Base-by-base conservation (phyloP, 495 filamentous ascomycete genomes). In the Xylaria grammica region DNA sequence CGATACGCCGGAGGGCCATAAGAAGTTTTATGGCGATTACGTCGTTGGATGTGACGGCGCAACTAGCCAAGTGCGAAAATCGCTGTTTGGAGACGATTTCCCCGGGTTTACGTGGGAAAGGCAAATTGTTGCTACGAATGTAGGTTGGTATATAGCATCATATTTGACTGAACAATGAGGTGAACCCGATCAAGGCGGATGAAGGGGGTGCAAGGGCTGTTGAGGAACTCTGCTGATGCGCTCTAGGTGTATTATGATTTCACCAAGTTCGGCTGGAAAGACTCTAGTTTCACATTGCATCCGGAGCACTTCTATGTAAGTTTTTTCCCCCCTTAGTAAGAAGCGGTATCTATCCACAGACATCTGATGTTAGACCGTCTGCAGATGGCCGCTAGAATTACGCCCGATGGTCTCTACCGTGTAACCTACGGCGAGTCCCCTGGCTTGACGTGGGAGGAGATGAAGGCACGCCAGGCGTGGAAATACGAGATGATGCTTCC, bases 81-180 rank as follows among this genome's bases (percentile, higher is more conserved):
- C 79, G 1, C 63, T 89, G 13, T 89, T 88, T 72, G 85, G 86
- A 5, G 76, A 84, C n/a, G 75, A 82, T 38, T 88, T 82, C 66
- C 84, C 84, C 0, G 87, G 86, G 0, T 83, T 85, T 63, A 89
- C 86, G 1, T 80, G 84, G 77, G 76, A 86, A 40, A 74, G 73
- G 50, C 85, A 86, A 67, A 84, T 89, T 59, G 79, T 89, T 50
- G 86, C 87, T 48, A 87, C 87, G 5, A 89, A 89, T 75, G 85
- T 87, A 62, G 26, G 57, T 60, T 48, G 7, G 19, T 1, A 38
- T 17, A 5, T 17, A 15, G 29, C 5, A n/a, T n/a, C n/a, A n/a
- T 22, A 49, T 40, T 2, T 2, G 1, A 27, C 19, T n/a, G 6
- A 29, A 36, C 8, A 42, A 50, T 9, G 24, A 45, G 32, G 27